A percentile compares a stretch with the other conserved stretches of the same genome.
These are phyloP conservation scores for Tilletia horrida DNA, from an alignment of 1,284 basidiomycete genomes.

Conservation along the genomic window DNA sequence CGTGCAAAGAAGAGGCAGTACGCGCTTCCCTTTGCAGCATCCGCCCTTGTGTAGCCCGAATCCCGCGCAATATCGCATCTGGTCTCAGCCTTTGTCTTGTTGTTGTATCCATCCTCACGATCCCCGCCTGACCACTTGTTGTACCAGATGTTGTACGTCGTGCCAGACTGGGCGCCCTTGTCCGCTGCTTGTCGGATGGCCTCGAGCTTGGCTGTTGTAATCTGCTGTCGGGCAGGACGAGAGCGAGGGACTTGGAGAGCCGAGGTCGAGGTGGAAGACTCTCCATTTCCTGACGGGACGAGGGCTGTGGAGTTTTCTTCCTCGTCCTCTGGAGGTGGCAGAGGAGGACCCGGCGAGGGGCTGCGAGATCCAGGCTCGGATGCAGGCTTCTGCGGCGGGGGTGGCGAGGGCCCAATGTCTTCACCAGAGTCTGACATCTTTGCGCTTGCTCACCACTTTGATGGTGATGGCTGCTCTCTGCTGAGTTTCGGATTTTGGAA, in stretches of 20 bases:
- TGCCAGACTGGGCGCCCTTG: conserved; percentile 36
- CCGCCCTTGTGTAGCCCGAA: conserved; percentile 71
- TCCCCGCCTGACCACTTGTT: conserved; percentile 82
- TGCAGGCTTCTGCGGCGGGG: no score
- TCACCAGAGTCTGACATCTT: no score
- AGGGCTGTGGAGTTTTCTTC: neutral
- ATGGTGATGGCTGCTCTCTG: no score
- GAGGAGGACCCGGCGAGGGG: no score
- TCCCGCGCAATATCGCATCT: conserved; percentile 85
- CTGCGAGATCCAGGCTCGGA: no score
- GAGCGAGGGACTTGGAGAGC: conserved; percentile 19
- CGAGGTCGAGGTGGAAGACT: neutral
- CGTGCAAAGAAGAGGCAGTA: conserved; percentile 92
- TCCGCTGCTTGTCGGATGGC: conserved; percentile 45
- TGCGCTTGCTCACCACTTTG: no score
- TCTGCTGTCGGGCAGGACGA: conserved; percentile 48
- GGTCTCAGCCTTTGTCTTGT: conserved; percentile 86
- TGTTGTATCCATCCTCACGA: conserved; percentile 53
- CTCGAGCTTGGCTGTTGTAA: conserved; percentile 43
- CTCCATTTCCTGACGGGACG: neutral
- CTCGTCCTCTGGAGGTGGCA: no score
- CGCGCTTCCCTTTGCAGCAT: conserved; percentile 71
- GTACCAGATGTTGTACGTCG: conserved; percentile 81
- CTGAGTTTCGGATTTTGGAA: no score
- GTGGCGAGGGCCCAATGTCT: no score